A percentile compares a stretch with the other conserved stretches of the same genome.
Conservation (phyloP, 2,329 filamentous ascomycete species). For the Fusarium sp. region DNA sequence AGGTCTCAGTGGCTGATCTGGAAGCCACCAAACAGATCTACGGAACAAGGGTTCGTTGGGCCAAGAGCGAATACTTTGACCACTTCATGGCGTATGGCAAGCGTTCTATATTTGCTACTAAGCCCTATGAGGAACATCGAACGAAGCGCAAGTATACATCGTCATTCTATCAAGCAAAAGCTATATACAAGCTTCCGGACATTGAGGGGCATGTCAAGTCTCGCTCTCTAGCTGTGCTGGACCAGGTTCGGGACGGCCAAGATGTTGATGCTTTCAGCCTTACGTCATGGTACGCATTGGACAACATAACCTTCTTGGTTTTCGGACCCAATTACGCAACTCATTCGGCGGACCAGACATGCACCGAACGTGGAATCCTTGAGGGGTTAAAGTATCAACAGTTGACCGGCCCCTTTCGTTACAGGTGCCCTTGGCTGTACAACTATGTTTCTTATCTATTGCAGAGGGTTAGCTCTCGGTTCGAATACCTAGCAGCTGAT, state of each 20-base stretch:
- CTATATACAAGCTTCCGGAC: neutral
- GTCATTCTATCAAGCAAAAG: neutral
- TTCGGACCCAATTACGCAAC: neutral
- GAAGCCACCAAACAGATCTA: neutral
- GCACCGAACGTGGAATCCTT: neutral
- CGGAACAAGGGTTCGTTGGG: neutral
- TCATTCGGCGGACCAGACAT: neutral
- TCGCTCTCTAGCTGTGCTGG: neutral
- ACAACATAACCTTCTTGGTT: neutral
- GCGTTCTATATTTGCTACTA: neutral
- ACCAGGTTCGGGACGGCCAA: neutral
- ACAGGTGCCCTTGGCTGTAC: neutral
- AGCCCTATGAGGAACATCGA: neutral
- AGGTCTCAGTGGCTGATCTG: neutral
- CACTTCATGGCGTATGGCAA: neutral
- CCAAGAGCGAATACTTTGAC: neutral
- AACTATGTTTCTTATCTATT: accelerated
- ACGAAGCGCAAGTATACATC: neutral
- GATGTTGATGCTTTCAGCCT: neutral
- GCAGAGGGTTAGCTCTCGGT: neutral
- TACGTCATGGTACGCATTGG: neutral
- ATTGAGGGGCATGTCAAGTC: neutral
- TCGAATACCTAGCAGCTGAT: neutral
- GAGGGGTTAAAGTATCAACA: neutral
- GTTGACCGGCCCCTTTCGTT: neutral